Base-by-base conservation (phyloP, 257 asterid species). In the Forsythia suspensa region DNA sequence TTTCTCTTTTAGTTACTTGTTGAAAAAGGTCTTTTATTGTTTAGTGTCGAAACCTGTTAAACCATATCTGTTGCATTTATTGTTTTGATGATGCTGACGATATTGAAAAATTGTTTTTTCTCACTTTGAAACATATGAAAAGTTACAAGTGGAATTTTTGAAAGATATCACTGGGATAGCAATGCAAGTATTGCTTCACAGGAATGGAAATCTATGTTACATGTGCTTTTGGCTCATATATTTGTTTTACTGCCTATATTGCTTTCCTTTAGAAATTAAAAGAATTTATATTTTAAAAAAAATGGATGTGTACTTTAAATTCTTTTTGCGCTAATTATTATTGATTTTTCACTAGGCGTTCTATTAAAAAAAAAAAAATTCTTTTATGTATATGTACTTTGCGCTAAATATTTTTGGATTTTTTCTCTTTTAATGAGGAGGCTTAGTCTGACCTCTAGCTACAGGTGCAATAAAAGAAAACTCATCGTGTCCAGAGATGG, bases 41-140 rank as follows among this genome's bases (percentile, higher is more conserved):
- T 36, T 55, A 70, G 29, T 78, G 87, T 76, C 79, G 72, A 76
- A 71, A 76, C 80, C 51, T 37, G 61, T 76, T 44, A 39, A 63
- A 59, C 72, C 78, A 70, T 84, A 86, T 89, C 90, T 87, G 75
- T 71, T 34, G 89, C 92, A 89, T 85, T 89, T 86, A 89, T 75
- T 89, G 90, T 38, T 75, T 29, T 77, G 82, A 65, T 84, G 83
- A 42, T 66, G 89, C 70, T 86, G 89, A 82, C 85, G 88, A 86
- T 70, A 63, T 76, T 72, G 16, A 59, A 69, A 61, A 84, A 83
- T 79, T 85, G 89, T 80, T 80, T 86, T 78, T 81, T 77, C 57
- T 18, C 69, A 38, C 67, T 8, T 39, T 15, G 44, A 73, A 59
- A 66, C 77, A 76, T n/a, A 55, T 71, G 4, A 67, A 72, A 63